A percentile compares a stretch with the other conserved stretches of the same genome.
These are phyloP conservation scores for Cylindrotheca fusiformis DNA, from an alignment of 108 stramenopile species.

Conservation along the genomic window DNA sequence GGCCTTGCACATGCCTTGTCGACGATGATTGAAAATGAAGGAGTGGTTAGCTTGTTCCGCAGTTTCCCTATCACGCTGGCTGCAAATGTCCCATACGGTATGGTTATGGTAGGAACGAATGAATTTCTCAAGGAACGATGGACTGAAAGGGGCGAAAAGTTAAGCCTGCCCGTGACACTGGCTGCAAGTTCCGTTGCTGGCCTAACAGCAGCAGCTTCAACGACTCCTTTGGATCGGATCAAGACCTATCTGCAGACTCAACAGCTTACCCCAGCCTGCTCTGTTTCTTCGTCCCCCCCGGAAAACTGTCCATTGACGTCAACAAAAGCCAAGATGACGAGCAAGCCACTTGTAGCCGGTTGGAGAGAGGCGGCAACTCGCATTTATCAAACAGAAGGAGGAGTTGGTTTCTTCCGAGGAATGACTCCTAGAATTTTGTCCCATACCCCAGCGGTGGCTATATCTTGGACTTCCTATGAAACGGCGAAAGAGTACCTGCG, in stretches of 20 bases:
- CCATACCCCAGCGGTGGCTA: conserved; percentile 96
- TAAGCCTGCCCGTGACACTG: conserved; percentile 41
- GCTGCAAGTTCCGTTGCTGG: conserved; percentile 87
- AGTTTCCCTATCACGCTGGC: conserved; percentile 91
- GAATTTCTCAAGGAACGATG: conserved; percentile 70
- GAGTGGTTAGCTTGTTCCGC: conserved; percentile 74
- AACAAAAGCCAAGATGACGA: conserved; percentile 9
- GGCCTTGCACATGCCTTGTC: conserved; percentile 56
- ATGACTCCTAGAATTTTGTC: conserved; percentile 77
- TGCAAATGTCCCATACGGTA: conserved; percentile 97
- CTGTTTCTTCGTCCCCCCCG: conserved; percentile 7
- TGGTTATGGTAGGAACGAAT: conserved; percentile 95
- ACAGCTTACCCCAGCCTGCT: conserved; percentile 37
- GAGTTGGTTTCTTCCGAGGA: conserved; percentile 87
- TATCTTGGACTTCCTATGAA: conserved; percentile 98
- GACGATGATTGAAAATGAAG: conserved; percentile 65
- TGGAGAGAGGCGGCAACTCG: conserved; percentile 73
- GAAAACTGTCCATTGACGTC: conserved; percentile 12
- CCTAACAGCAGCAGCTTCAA: conserved; percentile 82
- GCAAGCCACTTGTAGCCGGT: conserved; percentile 32
- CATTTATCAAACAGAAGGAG: conserved; percentile 88
- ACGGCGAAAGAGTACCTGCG: conserved; percentile 70
- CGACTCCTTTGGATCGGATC: conserved; percentile 96
- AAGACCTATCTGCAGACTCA: conserved; percentile 93
- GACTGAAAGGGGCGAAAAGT: conserved; percentile 18